Conservation (phyloP, 1,139 yeast species). For the Suhomyces choctaworum region DNA sequence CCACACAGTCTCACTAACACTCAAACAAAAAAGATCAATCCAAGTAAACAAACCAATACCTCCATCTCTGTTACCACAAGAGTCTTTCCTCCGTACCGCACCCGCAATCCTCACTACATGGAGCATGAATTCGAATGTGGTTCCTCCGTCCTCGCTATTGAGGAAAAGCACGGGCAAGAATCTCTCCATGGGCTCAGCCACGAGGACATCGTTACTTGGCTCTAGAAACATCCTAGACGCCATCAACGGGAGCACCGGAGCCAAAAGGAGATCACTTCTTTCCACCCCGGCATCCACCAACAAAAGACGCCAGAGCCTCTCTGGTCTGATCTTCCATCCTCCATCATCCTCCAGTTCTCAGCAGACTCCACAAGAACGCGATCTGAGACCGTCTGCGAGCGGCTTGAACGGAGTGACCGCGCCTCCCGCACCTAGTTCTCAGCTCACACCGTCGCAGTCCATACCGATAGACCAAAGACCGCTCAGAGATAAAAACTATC, state of each 20-base stretch:
- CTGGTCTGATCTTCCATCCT: constrained; percentile 7
- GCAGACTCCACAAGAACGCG: constrained; percentile 18
- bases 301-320: constrained; percentile 34
- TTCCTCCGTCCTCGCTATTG: constrained; percentile 30
- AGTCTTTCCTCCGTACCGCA: neutral
- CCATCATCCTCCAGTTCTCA: constrained; percentile 16
- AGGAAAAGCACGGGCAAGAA: constrained; percentile 33
- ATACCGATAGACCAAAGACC: constrained; percentile 65
- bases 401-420: constrained; percentile 7
- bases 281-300: constrained; percentile 43
- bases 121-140: constrained; percentile 12
- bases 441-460: constrained; percentile 6
- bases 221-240: constrained; percentile 17
- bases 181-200: constrained; percentile 38
- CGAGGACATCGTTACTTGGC: constrained; percentile 33
- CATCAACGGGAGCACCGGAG: constrained; percentile 12
- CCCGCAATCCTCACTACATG: neutral
- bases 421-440: constrained; percentile 12
- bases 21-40: constrained; percentile 2
- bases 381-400: neutral
- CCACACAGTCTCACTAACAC: too few species aligned
- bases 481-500: constrained; percentile 69
- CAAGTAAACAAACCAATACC: constrained; percentile 6
- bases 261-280: constrained; percentile 37
- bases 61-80: too few species aligned